Base-by-base conservation (phyloP, 345 rosid species). In the Eucalyptus shirleyi region DNA sequence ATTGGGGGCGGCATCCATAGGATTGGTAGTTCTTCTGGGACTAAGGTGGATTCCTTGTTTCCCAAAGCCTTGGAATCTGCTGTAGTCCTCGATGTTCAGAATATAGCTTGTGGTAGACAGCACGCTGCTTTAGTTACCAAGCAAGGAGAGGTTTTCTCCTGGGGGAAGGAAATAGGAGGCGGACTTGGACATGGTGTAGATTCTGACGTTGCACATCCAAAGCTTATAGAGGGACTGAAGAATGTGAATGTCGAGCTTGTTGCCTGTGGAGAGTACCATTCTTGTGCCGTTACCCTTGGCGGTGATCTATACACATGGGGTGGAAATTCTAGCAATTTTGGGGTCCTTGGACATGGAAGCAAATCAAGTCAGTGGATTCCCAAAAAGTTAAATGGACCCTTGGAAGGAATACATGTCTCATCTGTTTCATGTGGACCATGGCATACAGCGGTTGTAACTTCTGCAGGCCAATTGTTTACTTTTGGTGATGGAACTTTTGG, bases 261-360 rank as follows among this genome's bases (percentile, higher is more conserved):
- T 49, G 96, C 95, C 28, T 96, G 98, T 87, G 98, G 97, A 23
- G 98, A 96, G 90, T 94, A 95, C 90, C 97, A 95, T 92, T 91
- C 96, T 82, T 96, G 97, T 94, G 97, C 95, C 65, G 96, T 96
- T 67, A 93, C 98, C 50, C 96, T 96, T 86, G 93, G 95, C 67
- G 98, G 98, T 92, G 98, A 96, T 87, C 86, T 96, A 92, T 96
- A 95, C 89, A 93, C 95, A 47, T 96, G 98, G 97, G 98, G 97
- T 72, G 96, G 94, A 88, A 94, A 93, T 83, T 89, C 94, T 62
- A 92, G 91, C 89, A 94, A 96, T 91, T 95, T 92, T 88, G 95
- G 96, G 81, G 94, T 94, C 88, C 94, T 95, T 90, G 98, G 98
- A 62, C 98, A 94, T 92, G 98, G 98, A 89, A 92, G 91, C 89